Base-by-base conservation (phyloP, 2,329 filamentous ascomycete species). In the Alternaria tenuissima region DNA sequence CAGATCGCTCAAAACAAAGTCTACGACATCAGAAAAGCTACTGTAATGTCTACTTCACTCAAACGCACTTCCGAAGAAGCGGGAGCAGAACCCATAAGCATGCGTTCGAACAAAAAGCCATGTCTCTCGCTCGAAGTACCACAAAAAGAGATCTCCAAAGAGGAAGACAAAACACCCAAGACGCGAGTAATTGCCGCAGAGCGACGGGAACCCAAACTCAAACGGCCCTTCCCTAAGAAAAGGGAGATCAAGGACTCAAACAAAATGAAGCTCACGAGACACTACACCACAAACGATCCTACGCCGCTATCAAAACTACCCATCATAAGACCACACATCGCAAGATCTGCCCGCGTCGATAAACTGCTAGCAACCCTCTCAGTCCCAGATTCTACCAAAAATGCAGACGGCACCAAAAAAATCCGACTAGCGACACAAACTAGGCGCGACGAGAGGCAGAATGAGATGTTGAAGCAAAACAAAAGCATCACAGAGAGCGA, bases 181-280 rank as follows among this genome's bases (percentile, higher is more conserved):
- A 38, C 55, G 11, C 71, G 61, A 24, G 59, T 44, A 54, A 56
- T 48, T 4, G 61, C 68, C n/a, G 68, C 72, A 7, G 61, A 56
- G 16, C 62, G 64, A 20, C 69, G 69, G 66, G 52, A 49, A 24
- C 47, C 62, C 0, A 71, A 72, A 41, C 66, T 72, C 0, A 59
- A 65, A 41, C 52, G 61, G 9, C 57, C 67, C 0, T 66, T 57
- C 16, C 71, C 67, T 1, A 57, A 20, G 7, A 24, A 20, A 20
- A 54, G 30, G 12, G 69, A 73, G 52, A 66, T 72, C 26, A 66
- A 54, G 4, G 48, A 61, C 3, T 65, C 69, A 1, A 73, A 73
- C 51, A 51, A 54, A 2, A 52, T 63, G n/a, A 74, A 75, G 53
- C 61, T 71, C 7, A 63, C 71, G 62, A 57, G 70, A 9, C 71